These are phyloP conservation scores for Colletotrichum sansevieriae DNA, from an alignment of 2,329 filamentous ascomycete species.

Conservation along the genomic window DNA sequence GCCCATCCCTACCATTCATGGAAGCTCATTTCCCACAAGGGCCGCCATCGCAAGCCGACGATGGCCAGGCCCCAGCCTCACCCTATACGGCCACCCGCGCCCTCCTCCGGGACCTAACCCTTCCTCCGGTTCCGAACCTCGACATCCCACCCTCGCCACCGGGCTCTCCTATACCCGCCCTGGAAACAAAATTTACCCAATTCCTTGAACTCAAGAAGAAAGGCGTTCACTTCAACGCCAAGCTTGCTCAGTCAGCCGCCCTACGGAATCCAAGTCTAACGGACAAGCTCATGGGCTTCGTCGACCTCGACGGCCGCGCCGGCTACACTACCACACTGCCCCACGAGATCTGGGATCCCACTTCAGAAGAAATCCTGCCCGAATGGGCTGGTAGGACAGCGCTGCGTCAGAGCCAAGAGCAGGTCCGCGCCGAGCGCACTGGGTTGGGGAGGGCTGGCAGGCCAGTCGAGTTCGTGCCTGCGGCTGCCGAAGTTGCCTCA, in stretches of 20 bases:
- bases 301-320: conserved; percentile 60
- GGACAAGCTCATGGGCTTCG: conserved; percentile 80
- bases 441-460: conserved; percentile 57
- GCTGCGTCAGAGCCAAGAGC: conserved; percentile 63
- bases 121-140: conserved; percentile 79
- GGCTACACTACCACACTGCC: conserved; percentile 76
- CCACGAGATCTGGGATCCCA: conserved; percentile 69
- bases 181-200: conserved; percentile 77
- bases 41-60: conserved; percentile 40
- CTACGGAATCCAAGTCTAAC: conserved; percentile 79
- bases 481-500: conserved; percentile 40
- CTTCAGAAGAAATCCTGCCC: conserved; percentile 59
- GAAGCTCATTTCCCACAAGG: conserved; percentile 40
- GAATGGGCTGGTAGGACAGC: conserved; percentile 65
- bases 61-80: conserved; percentile 60
- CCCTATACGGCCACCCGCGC: conserved; percentile 77
- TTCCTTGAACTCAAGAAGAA: conserved; percentile 84
- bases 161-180: conserved; percentile 64
- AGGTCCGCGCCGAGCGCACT: conserved; percentile 59
- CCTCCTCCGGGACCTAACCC: conserved; percentile 77
- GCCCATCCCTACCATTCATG: conserved; percentile 54
- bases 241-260: conserved; percentile 74
- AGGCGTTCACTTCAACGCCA: conserved; percentile 83
- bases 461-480: conserved; percentile 64
- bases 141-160: conserved; percentile 81